Conservation (phyloP, 164 flowering plant genomes). For the Paratinospora sagittata region DNA sequence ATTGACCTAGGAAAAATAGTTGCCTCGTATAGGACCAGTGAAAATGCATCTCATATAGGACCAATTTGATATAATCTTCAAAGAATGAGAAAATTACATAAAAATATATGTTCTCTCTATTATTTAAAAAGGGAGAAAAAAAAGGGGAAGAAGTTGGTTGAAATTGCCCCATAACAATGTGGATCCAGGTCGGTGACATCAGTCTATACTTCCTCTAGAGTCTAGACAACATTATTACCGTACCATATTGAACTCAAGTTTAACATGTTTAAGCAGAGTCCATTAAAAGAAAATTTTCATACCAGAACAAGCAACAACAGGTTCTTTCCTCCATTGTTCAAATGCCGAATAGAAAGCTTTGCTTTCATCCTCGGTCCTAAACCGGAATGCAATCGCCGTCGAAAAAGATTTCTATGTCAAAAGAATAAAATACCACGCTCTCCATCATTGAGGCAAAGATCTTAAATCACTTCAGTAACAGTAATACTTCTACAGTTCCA, state of each 20-base stretch:
- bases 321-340: conserved; percentile 67
- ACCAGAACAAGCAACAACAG: conserved; percentile 36
- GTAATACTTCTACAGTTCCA: not conserved
- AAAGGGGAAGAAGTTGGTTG: too few species aligned
- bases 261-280: not conserved
- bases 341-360: conserved; percentile 63
- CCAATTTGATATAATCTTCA: too few species aligned
- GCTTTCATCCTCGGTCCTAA: conserved; percentile 73
- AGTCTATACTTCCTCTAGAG: not conserved
- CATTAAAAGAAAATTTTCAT: not conserved
- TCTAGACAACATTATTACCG: not conserved
- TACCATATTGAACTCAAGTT: not conserved
- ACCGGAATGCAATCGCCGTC: conserved; percentile 55
- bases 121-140: too few species aligned
- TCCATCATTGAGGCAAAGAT: not conserved
- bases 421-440: conserved; percentile 7
- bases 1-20: too few species aligned
- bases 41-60: too few species aligned
- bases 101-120: too few species aligned
- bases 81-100: too few species aligned
- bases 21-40: too few species aligned
- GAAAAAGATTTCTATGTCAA: conserved; percentile 59
- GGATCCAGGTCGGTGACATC: not conserved
- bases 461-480: not conserved
- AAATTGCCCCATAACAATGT: not conserved